These are phyloP conservation scores for Comarum palustre DNA, from an alignment of 306 rosid genomes.

Conservation along the genomic window DNA sequence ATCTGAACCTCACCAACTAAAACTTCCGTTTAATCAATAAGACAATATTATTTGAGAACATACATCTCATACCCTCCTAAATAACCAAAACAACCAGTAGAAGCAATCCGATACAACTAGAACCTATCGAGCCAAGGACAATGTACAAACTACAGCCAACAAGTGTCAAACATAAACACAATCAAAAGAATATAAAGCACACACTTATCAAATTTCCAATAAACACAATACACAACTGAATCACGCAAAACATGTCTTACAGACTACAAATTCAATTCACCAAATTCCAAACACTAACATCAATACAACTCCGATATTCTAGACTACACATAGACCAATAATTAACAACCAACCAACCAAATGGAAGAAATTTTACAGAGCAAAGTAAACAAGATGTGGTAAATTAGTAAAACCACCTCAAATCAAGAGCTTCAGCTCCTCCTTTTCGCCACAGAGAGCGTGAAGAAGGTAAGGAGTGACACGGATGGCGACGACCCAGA, in stretches of 20 bases:
- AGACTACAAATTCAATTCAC: background rate
- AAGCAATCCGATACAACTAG: background rate
- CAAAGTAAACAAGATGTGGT: background rate
- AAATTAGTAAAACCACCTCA: constrained; percentile 33
- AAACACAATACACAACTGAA: background rate
- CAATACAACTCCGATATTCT: background rate
- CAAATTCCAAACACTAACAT: background rate
- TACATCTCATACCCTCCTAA: background rate
- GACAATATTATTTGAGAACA: background rate
- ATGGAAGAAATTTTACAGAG: background rate
- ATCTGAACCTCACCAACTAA: background rate
- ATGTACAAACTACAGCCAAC: background rate
- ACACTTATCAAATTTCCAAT: background rate
- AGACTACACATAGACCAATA: background rate
- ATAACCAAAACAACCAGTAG: background rate
- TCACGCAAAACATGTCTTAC: background rate
- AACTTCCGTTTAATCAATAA: background rate
- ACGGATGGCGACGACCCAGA: constrained; percentile 81
- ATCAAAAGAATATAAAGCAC: background rate
- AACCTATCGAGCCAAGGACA: background rate
- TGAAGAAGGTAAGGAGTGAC: constrained; percentile 77
- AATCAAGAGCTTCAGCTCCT: constrained; percentile 74
- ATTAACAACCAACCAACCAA: background rate
- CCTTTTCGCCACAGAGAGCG: constrained; percentile 58
- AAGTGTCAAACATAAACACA: background rate